Conservation (phyloP, 495 filamentous ascomycete species). For the Chaetomium cochliodes region DNA sequence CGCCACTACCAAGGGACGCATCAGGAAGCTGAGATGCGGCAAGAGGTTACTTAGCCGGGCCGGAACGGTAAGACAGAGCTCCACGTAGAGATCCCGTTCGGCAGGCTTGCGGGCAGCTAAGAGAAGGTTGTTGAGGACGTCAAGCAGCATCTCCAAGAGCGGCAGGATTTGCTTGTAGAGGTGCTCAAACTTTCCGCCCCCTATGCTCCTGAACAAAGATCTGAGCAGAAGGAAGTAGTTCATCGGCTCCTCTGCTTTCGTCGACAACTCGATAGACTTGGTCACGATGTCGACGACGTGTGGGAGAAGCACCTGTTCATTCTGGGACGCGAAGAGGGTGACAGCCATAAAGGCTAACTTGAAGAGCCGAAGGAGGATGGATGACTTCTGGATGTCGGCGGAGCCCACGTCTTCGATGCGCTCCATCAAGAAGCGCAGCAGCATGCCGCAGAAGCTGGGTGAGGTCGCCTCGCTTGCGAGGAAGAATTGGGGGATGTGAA, state of each 20-base stretch:
- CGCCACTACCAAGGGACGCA: slow-evolving; percentile 95
- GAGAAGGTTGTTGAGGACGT: slow-evolving; percentile 92
- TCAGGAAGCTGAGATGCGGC: slow-evolving; percentile 94
- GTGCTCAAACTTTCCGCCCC: slow-evolving; percentile 94
- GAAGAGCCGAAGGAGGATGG: slow-evolving; percentile 90
- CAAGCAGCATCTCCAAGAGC: slow-evolving; percentile 92
- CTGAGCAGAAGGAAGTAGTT: slow-evolving; percentile 96
- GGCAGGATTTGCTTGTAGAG: slow-evolving; percentile 97
- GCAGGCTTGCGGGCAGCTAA: slow-evolving; percentile 82
- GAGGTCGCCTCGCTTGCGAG: slow-evolving; percentile 96
- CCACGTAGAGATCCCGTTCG: slow-evolving; percentile 94
- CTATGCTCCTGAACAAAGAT: slow-evolving; percentile 92
- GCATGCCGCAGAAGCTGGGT: slow-evolving; percentile 96
- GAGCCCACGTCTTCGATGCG: slow-evolving; percentile 93
- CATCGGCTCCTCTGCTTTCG: slow-evolving; percentile 94
- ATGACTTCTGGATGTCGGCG: slow-evolving; percentile 82
- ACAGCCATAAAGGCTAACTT: slow-evolving; percentile 99
- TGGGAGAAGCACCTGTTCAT: slow-evolving; percentile 90
- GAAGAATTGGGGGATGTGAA: slow-evolving; percentile 97
- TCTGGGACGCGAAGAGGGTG: slow-evolving; percentile 88
- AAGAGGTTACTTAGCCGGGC: slow-evolving; percentile 91
- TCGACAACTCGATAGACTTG: slow-evolving; percentile 91
- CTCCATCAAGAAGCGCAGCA: slow-evolving; percentile 94
- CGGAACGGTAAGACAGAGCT: slow-evolving; percentile 92
- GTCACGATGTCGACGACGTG: slow-evolving; percentile 96